Conservation (phyloP, 75 land plant genomes). For the Selaginella moellendorffii region DNA sequence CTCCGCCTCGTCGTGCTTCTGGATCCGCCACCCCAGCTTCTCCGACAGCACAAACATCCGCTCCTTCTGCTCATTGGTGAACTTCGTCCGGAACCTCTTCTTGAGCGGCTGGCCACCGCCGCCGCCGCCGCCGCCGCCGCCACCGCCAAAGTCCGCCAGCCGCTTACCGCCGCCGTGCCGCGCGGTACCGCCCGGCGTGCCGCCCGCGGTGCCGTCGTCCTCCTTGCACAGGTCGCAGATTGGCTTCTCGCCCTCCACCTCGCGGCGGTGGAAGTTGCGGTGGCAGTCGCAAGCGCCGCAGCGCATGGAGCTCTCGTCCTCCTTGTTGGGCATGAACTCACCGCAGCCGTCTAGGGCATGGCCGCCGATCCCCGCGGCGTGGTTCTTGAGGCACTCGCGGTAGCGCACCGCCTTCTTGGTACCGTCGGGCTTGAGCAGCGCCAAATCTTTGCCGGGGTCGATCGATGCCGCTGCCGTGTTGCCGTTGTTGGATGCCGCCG, state of each 20-base stretch:
- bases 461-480: background rate
- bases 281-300: constrained; percentile 49
- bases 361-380: constrained; percentile 29
- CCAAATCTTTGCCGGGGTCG: background rate
- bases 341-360: constrained; percentile 45
- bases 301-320: constrained; percentile 8
- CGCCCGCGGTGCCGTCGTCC: background rate
- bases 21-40: constrained; percentile 31
- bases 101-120: background rate
- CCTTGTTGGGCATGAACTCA: constrained; percentile 37
- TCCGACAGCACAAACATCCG: constrained; percentile 4
- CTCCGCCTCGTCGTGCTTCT: constrained; percentile 54
- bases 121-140: background rate
- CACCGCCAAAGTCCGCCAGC: background rate
- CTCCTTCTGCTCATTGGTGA: constrained; percentile 55
- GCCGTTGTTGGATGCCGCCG: background rate
- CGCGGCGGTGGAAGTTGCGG: constrained; percentile 36
- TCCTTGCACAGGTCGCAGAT: background rate
- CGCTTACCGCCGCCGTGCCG: background rate
- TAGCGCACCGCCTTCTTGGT: constrained; percentile 12
- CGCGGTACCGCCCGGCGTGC: no score
- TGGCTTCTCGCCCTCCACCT: constrained; percentile 17
- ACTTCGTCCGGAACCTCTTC: constrained; percentile 53
- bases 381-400: constrained; percentile 45
- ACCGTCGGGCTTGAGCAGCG: background rate